Base-by-base conservation (phyloP, 2,329 filamentous ascomycete genomes). In the Talaromyces rugulosus region DNA sequence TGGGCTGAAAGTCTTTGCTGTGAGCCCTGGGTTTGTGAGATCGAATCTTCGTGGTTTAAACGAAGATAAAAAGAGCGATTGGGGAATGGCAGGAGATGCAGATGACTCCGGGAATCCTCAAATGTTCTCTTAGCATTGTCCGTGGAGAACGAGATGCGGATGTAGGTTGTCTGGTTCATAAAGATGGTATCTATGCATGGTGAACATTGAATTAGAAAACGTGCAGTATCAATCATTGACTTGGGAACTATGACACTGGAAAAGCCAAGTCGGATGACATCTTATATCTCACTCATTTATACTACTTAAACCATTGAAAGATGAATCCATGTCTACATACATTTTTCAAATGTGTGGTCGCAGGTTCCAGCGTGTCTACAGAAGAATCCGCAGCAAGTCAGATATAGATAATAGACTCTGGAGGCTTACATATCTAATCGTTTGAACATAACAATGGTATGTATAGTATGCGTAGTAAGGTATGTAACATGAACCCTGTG, bases 21-120 rank as follows among this genome's bases (percentile, higher is more conserved):
- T 58, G 44, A 58, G 59, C 50, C 62, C 62, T 16, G 59, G 62
- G 4, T 63, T 58, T 27, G 62, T 61, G 28, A 27, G 28, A 16
- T 58, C 62, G 14, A 63, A 61, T 9, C 51, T 63, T 6, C 54
- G 55, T 7, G 60, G 60, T 6, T 28, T 27, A 8, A 44, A 14
- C n/a, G 55, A 62, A 28, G 47, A 62, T 5, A 55, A 31, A 14
- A 53, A n/a, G n/a, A 47, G 27, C 5, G 62, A 54, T 11, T 34
- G 59, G 50, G 62, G 62, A 1, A 52, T 16, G 31, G 62, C 62
- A 9, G 55, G 53, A 1, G 56, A 61, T 59, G 50, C 59, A 12
- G 53, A 58, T 8, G 59, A 55, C 6, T 59, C 59, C 23, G 62
- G 36, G 16, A 47, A 27, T 40, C 33, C 61, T 31, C n/a, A 14